Percentiles rank a stretch among this genome's conserved stretches.
These are phyloP conservation scores for Phialophora chinensis DNA, from an alignment of 2,329 filamentous ascomycete species.

Conservation along the genomic window DNA sequence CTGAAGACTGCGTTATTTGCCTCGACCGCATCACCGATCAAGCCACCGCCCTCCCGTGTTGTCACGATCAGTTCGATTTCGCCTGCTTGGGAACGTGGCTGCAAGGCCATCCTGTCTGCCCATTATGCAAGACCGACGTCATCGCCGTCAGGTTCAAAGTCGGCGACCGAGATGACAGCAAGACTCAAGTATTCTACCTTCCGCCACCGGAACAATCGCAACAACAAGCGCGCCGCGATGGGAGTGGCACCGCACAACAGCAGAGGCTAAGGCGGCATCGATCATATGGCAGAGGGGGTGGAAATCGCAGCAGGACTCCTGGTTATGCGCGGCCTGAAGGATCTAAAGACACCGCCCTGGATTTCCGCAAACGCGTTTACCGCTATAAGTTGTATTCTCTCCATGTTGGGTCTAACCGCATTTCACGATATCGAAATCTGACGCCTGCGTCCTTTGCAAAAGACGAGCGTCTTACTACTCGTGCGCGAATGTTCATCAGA, in stretches of 20 bases:
- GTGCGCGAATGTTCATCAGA: constrained; percentile 80
- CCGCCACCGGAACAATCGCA: constrained; percentile 43
- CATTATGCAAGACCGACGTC: constrained; percentile 71
- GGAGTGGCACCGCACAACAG: not conserved
- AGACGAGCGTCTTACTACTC: constrained; percentile 72
- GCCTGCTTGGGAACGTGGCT: constrained; percentile 84
- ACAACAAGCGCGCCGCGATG: constrained; percentile 15
- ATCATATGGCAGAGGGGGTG: constrained; percentile 17
- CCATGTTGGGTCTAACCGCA: constrained; percentile 79
- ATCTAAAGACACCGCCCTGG: constrained; percentile 52
- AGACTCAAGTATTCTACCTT: constrained; percentile 39
- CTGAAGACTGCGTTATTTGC: constrained; percentile 76
- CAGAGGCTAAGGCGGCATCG: constrained; percentile 26
- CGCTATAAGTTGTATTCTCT: constrained; percentile 73
- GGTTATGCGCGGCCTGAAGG: constrained; percentile 23
- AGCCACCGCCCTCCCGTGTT: constrained; percentile 76
- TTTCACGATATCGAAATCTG: constrained; percentile 77
- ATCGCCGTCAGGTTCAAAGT: constrained; percentile 70
- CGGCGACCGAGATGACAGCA: constrained; percentile 41
- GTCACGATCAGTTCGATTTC: constrained; percentile 83
- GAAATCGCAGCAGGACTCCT: constrained; percentile 30
- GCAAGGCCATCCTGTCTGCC: constrained; percentile 72
- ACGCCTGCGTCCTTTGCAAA: constrained; percentile 69
- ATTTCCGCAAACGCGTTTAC: constrained; percentile 75
- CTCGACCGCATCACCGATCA: constrained; percentile 75